Evolutionary conservation across 164 flowering plant genomes (phyloP), one percentile per base, ranked within the genome.

Genomic region (Magnolia kwangsiensis): DNA sequence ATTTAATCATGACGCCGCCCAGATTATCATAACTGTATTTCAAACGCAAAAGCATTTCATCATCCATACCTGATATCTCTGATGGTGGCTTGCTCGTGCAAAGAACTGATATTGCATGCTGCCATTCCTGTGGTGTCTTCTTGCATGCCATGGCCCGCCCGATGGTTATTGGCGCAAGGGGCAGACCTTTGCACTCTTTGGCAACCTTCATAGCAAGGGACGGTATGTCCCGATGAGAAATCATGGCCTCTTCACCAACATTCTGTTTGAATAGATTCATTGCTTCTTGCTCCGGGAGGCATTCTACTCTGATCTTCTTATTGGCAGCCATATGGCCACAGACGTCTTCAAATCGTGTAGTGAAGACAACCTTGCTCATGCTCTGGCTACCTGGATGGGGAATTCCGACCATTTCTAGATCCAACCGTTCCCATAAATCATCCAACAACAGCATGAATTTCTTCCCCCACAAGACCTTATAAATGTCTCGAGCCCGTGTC

Each of bases 1-100:
- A 55, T 69, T 51, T 78, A 5, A 50, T 45, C 8, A 9, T 24
- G 18, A 45, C 63, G 8, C 37, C 37, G 7, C 19, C 50, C 13
- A 78, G 58, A 20, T 29, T 63, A 50, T 78, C 80, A 49, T 68
- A 78, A 67, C 74, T 78, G 18, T 61, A 45, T 50, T 74, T 78
- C 74, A 78, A 69, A 24, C 51, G 75, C 3, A 4, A 4, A 51
- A 63, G 51, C 2, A 65, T 63, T n/a, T 45, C n/a, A 9, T 50
- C 71, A n/a, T 65, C 76, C 59, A 65, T 23, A 63, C 51, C 79
- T 63, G 14, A 14, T 65, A 64, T 9, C 8, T 64, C 79, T 8
- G 45, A 13, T 37, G 77, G 55, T 18, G 64, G 23, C 2, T 50
- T 37, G 18, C 45, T 49, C 61, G 45, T 37, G 45, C 45, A 0